phyloP scores from a whole-genome alignment of 768 basidiomycete species.

The Gelatoporia subvermispora region DNA sequence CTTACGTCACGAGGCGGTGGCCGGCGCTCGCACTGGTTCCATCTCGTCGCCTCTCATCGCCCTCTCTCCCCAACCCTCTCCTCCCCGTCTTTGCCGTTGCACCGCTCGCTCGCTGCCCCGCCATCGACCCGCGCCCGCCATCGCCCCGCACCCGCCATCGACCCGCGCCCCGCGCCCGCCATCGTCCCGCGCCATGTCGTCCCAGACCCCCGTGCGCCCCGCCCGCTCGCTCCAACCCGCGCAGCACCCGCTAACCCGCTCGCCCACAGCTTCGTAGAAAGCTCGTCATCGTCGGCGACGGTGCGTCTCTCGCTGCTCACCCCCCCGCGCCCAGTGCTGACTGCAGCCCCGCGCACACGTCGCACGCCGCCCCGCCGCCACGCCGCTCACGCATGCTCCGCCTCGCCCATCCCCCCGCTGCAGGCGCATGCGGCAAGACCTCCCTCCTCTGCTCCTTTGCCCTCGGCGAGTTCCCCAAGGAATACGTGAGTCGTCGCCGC shows the following conservation, averaged over 20 bases:
- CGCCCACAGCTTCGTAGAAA: conserved; percentile 78
- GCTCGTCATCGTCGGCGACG: conserved; percentile 96
- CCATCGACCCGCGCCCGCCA: conserved; percentile 1
- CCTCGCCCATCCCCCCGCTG: conserved; percentile 6
- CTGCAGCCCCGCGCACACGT: not conserved
- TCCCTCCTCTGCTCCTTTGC: conserved; percentile 88
- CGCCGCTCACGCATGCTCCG: conserved; percentile 3
- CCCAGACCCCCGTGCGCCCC: conserved; percentile 54
- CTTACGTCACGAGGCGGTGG: no score
- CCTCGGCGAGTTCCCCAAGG: conserved; percentile 90
- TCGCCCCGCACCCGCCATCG: not conserved
- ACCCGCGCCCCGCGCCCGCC: not conserved
- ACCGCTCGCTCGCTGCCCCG: conserved; percentile 1
- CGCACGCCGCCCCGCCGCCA: conserved; percentile 12
- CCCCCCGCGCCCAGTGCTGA: conserved; percentile 3
- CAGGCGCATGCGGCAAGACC: conserved; percentile 96
- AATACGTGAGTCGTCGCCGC: conserved; percentile 66
- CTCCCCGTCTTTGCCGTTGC: not conserved
- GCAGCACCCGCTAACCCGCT: not conserved
- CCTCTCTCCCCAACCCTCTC: not conserved
- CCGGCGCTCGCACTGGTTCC: not conserved
- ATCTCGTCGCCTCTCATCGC: not conserved
- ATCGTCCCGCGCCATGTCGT: conserved; percentile 40
- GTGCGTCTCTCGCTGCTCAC: conserved; percentile 36
- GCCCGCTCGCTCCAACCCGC: conserved; percentile 2